Base-by-base conservation (phyloP, 306 rosid species). In the Begonia masoniana region DNA sequence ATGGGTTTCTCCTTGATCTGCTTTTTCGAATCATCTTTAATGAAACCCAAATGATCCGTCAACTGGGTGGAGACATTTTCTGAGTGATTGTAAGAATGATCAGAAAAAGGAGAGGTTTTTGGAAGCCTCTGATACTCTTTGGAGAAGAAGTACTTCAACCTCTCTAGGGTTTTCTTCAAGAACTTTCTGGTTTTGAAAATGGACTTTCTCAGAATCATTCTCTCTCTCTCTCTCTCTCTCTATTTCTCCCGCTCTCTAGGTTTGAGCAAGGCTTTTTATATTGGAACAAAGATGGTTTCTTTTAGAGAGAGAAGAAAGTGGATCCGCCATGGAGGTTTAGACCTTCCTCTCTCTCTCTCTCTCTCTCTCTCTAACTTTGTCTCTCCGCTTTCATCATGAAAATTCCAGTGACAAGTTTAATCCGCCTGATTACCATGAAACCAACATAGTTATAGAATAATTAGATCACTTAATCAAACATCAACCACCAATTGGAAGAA, bases 171-270 rank as follows among this genome's bases (percentile, higher is more conserved):
- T 66, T 70, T 86, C 26, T 67, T 75, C 60, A 92, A 76, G 78
- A 92, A 83, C 73, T 71, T 81, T 75, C 73, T 86, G 66, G 99
- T 81, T 67, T 46, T 71, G 59, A 83, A 68, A 73, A 89, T 71
- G 59, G 97, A 63, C 55, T 57, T 68, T 70, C 82, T 73, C 19
- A 92, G 73, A 74, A 78, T 21, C 99, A 92, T 85, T 68, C 63
- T 31, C 65, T 62, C 51, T 9, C 57, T 26, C 6, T 26, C 36
- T 26, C 36, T 24, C 31, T 24, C 35, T 26, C 35, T 26, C 35
- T 26, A 26, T 26, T 26, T 26, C 35, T 31, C 39, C 9, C 39
- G 39, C 39, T 31, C 39, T 31, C 39, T 31, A 31, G 39, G 39
- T 31, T 31, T 31, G 39, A 31, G 39, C 39, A 7, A 31, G 39